These are phyloP conservation scores for Dendrocalamus latiflorus DNA, from an alignment of 202 grass and related monocot species.

Conservation along the genomic window DNA sequence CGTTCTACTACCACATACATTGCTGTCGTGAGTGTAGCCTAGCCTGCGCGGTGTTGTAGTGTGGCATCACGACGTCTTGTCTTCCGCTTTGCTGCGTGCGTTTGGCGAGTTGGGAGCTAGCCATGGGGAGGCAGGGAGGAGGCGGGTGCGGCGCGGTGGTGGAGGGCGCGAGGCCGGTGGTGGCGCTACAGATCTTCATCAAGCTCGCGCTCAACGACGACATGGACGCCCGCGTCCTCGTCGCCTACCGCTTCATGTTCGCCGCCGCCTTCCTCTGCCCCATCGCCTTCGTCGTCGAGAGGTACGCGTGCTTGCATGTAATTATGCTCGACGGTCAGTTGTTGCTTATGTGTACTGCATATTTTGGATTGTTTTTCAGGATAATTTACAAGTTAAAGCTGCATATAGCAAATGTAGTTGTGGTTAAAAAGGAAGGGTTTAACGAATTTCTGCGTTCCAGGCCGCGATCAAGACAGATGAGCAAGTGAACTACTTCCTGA, in stretches of 20 bases:
- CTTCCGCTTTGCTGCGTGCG: background rate
- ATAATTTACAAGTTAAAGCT: background rate
- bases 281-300: constrained; percentile 55
- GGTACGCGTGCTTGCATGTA: background rate
- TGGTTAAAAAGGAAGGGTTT: background rate
- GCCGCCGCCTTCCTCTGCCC: constrained; percentile 44
- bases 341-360: background rate
- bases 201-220: constrained; percentile 59
- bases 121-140: background rate
- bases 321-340: background rate
- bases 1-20: too few species aligned
- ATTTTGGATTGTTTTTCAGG: background rate
- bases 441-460: background rate
- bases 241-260: constrained; percentile 53
- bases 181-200: constrained; percentile 50
- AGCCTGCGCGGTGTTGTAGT: background rate
- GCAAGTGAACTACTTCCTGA: background rate
- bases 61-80: background rate
- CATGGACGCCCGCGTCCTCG: constrained; percentile 50
- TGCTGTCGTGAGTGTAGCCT: too few species aligned
- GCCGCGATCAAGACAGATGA: background rate
- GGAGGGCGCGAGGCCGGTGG: constrained; percentile 8
- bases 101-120: background rate
- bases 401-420: background rate
- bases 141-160: background rate